Evolutionary conservation across 2,329 filamentous ascomycete species (phyloP), one percentile per base, ranked within the genome.

Genomic region (Leptodontidium sp.): DNA sequence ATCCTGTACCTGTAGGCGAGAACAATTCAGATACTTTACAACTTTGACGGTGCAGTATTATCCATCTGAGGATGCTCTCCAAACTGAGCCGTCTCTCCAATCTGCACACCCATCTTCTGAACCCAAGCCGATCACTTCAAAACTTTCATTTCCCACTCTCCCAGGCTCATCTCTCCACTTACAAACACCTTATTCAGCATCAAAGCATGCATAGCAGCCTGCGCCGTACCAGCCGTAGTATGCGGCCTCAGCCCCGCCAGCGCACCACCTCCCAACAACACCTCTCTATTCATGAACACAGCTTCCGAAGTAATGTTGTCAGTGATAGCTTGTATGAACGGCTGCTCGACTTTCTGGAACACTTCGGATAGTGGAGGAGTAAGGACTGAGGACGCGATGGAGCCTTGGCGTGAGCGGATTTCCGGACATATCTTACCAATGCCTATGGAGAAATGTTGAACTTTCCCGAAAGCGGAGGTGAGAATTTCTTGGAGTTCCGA

Each of bases 241-340:
- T 84, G 82, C 1, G 82, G 81, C 3, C 82, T 71, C 64, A 85
- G 83, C 0, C 80, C 79, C 0, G 82, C 81, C 1, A 84, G 68
- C 1, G 82, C 81, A 70, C 84, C 83, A 1, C 72, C 71, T 2
- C 83, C 75, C 1, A 84, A 69, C n/a, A 84, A 69, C 0, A 83
- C 75, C 67, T 50, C 26, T 1, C 21, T 12, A 2, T 11, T 17
- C n/a, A 50, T 21, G 47, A 50, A 50, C 17, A 21, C n/a, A 15
- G 21, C 21, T 50, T 50, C 26, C 4, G 47, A 9, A 4, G 47
- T 6, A 8, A 50, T 26, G 5, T 21, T 21, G 8, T 50, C 47
- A 11, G 47, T 50, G n/a, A 50, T 26, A 11, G n/a, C n/a, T 50
- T 50, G 47, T 9, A 50, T 21, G n/a, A 50, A 50, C 6, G 47